These are phyloP conservation scores for Nemania bipapillata DNA, from an alignment of 2,329 filamentous ascomycete genomes.

Conservation along the genomic window DNA sequence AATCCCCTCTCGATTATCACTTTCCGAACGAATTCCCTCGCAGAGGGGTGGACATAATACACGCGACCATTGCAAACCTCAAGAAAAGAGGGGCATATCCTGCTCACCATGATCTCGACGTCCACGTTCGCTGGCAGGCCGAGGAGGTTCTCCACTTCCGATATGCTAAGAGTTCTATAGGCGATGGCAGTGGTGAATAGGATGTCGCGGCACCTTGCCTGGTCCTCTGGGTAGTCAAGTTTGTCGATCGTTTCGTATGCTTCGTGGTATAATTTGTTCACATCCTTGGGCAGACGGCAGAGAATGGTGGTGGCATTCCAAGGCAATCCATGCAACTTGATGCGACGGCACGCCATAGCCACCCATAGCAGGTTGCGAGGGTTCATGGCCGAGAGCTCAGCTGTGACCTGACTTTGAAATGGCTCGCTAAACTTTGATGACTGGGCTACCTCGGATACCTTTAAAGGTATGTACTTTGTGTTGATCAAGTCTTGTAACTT, in stretches of 20 bases:
- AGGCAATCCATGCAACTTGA: background rate
- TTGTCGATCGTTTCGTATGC: background rate
- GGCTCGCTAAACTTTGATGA: background rate
- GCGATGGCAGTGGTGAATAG: background rate
- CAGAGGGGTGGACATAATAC: background rate
- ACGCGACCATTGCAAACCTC: background rate
- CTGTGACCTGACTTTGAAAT: background rate
- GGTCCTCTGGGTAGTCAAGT: background rate
- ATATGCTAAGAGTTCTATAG: background rate
- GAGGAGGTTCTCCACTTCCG: background rate
- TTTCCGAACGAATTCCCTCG: background rate
- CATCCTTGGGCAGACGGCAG: background rate
- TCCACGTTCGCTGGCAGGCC: background rate
- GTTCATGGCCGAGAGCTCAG: background rate
- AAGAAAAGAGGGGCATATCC: background rate
- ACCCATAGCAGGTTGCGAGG: background rate
- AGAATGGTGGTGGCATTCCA: background rate
- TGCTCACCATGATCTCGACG: background rate
- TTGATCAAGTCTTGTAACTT: background rate
- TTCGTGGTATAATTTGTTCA: background rate
- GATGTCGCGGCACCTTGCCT: background rate
- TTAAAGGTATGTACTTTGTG: background rate
- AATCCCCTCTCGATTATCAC: background rate
- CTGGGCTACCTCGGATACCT: background rate
- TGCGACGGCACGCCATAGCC: background rate